A percentile compares a stretch with the other conserved stretches of the same genome.
These are phyloP conservation scores for Cryptococcus wingfieldii DNA, from an alignment of 1,284 basidiomycete species.

Conservation along the genomic window DNA sequence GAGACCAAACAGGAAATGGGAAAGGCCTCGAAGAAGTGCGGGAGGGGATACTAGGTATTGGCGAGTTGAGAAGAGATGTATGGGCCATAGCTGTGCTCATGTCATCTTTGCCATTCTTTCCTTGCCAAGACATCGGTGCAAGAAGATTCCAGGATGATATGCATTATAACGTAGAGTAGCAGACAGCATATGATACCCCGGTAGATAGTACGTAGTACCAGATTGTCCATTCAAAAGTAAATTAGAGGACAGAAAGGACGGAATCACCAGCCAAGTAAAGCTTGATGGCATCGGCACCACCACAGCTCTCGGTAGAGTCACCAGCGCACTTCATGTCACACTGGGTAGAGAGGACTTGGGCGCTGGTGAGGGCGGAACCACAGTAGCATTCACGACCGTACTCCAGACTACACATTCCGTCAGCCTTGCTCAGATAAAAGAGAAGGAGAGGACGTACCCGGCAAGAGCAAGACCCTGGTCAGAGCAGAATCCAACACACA, in stretches of 20 bases:
- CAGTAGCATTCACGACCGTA: slow-evolving; percentile 24
- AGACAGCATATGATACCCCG: too few relatives aligned
- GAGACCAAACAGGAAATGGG: too few relatives aligned
- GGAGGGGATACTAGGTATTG: too few relatives aligned
- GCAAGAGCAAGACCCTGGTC: slow-evolving; percentile 1
- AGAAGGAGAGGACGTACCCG: slow-evolving; percentile 5
- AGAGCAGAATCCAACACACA: slow-evolving; percentile 25
- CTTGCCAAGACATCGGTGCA: too few relatives aligned
- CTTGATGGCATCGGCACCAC: slow-evolving; percentile 23
- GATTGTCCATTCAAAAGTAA: too few relatives aligned
- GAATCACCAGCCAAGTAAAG: slow-evolving; percentile 4
- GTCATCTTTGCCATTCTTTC: too few relatives aligned
- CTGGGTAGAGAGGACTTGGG: slow-evolving; percentile 11
- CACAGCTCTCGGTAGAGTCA: slow-evolving; percentile 12
- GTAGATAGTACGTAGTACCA: too few relatives aligned
- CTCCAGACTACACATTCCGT: slow-evolving; percentile 19
- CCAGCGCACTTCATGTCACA: slow-evolving; percentile 25
- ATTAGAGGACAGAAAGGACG: neutral
- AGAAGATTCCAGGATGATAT: too few relatives aligned
- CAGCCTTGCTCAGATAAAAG: slow-evolving; percentile 13
- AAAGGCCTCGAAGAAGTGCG: too few relatives aligned
- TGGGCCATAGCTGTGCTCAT: too few relatives aligned
- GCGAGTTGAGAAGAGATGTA: too few relatives aligned
- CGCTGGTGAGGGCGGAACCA: slow-evolving; percentile 16
- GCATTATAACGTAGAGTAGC: too few relatives aligned